Conservation (phyloP, 2,329 filamentous ascomycete species). For the Sporothrix euskadiensis region DNA sequence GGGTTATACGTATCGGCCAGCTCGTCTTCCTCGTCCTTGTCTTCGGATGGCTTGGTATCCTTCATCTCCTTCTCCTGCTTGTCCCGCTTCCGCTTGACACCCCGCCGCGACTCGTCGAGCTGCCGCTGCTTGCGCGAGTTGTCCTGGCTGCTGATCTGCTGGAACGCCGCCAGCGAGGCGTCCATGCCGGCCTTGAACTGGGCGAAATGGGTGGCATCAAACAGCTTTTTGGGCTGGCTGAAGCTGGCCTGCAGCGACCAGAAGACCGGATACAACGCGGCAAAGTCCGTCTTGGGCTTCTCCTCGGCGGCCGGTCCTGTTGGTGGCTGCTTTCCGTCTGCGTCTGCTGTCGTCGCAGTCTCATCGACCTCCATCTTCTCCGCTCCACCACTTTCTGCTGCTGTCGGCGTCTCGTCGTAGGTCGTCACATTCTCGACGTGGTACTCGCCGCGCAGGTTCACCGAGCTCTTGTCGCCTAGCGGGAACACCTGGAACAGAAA, state of each 20-base stretch:
- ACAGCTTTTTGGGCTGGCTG: constrained; percentile 82
- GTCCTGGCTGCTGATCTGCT: constrained; percentile 52
- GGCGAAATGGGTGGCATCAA: constrained; percentile 69
- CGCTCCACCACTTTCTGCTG: constrained; percentile 34
- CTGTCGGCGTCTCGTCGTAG: constrained; percentile 62
- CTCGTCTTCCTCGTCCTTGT: constrained; percentile 51
- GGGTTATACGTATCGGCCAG: constrained; percentile 82
- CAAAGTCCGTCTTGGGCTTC: constrained; percentile 45
- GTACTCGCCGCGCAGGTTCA: constrained; percentile 93
- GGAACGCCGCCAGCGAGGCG: constrained; percentile 60
- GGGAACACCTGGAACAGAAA: constrained; percentile 99
- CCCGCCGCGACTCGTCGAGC: constrained; percentile 63
- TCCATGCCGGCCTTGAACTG: constrained; percentile 79
- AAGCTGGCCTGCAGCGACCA: constrained; percentile 93
- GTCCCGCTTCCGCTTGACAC: constrained; percentile 69
- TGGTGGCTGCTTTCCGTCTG: constrained; percentile 30
- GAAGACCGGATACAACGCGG: constrained; percentile 79
- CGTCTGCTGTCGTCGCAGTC: constrained; percentile 33
- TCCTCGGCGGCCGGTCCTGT: constrained; percentile 46
- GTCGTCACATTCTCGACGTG: constrained; percentile 92
- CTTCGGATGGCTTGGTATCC: constrained; percentile 51
- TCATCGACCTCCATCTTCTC: constrained; percentile 35
- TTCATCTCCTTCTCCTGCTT: constrained; percentile 42
- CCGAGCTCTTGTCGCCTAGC: constrained; percentile 92
- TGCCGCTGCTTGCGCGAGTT: constrained; percentile 49